Evolutionary conservation across 495 filamentous ascomycete genomes (phyloP), one percentile per base, ranked within the genome.

Genomic region (Xanthoparmelia taractica): DNA sequence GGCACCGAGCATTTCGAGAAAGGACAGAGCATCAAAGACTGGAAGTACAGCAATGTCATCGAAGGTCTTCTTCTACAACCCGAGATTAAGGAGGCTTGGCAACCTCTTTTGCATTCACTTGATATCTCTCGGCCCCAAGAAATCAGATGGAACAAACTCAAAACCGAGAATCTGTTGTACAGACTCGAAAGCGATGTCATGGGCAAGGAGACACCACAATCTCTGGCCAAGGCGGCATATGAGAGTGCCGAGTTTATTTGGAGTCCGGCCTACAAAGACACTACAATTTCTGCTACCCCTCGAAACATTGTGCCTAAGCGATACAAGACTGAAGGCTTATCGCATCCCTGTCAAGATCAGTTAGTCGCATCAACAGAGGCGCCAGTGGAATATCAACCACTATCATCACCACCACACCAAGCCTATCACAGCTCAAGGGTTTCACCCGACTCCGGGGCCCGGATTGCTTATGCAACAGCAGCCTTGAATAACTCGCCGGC

Each of bases 21-120:
- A 17, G 29, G 29, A 20, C 61, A 63, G 34, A 27, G 2, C 8
- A 45, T 45, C 15, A 13, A 47, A 0, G 50, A 57, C 13, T 63
- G 61, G 61, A 37, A 57, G 4, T 20, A 12, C 10, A 63, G 25
- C 4, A 63, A 37, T 2, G 29, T 63, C 0, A 58, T 63, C 1
- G 31, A 33, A 45, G 61, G 61, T 7, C 29, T 63, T 17, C 52
- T 57, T 25, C 61, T 63, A 7, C 61, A 63, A 18, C 52, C 52
- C 10, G 52, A 31, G 20, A 33, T 63, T 10, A 37, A 11, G n/a
- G 25, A 27, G 18, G 50, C 52, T 48, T 57, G 61, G 61, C 45
- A 57, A 20, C 8, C 15, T 57, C 37, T 58, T 43, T 8, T 63
- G 18, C 40, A 38, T 17, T 25, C 15, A 63, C 18, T 18, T 25